Evolutionary conservation across 73 alveolate genomes (phyloP).

Genomic region (Uronychia binucleata): DNA sequence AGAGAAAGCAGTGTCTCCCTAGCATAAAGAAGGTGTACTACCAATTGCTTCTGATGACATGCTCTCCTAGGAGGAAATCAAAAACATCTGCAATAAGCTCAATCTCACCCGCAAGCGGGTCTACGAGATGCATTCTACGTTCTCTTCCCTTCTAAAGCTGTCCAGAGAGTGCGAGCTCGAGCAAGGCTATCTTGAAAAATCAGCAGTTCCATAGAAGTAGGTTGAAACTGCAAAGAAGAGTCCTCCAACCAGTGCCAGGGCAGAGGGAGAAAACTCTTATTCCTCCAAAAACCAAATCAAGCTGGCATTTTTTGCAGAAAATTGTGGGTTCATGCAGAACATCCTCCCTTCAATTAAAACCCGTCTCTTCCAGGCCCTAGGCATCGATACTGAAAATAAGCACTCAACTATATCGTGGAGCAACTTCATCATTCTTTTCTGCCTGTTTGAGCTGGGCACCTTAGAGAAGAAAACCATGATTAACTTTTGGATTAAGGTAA

Average conservation of each 20-base stretch:
- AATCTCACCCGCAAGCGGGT: slow-evolving; percentile 17
- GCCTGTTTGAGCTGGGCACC: slow-evolving; percentile 19
- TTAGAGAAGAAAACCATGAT: neutral
- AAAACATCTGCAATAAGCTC: slow-evolving; percentile 6
- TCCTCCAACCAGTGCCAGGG: no score
- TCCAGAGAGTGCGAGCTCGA: neutral
- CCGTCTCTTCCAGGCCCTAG: slow-evolving; percentile 23
- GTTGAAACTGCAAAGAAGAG: no score
- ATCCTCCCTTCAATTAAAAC: slow-evolving; percentile 18
- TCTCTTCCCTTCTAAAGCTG: slow-evolving; percentile 10
- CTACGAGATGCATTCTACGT: slow-evolving; percentile 14
- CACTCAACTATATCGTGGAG: slow-evolving; percentile 21
- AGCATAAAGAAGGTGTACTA: no score
- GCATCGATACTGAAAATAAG: slow-evolving; percentile 28
- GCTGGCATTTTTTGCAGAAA: slow-evolving; percentile 13
- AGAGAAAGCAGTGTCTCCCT: no score
- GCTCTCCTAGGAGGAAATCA: slow-evolving; percentile 3
- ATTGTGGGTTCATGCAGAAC: slow-evolving; percentile 19
- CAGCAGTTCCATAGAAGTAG: neutral
- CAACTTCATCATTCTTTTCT: slow-evolving; percentile 7
- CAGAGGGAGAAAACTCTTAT: no score
- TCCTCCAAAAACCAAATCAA: neutral
- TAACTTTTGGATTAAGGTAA: slow-evolving; percentile 27
- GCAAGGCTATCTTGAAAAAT: no score
- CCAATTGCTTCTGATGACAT: neutral